Base-by-base conservation (phyloP, 2,329 filamentous ascomycete species). In the Blastomyces parvus region DNA sequence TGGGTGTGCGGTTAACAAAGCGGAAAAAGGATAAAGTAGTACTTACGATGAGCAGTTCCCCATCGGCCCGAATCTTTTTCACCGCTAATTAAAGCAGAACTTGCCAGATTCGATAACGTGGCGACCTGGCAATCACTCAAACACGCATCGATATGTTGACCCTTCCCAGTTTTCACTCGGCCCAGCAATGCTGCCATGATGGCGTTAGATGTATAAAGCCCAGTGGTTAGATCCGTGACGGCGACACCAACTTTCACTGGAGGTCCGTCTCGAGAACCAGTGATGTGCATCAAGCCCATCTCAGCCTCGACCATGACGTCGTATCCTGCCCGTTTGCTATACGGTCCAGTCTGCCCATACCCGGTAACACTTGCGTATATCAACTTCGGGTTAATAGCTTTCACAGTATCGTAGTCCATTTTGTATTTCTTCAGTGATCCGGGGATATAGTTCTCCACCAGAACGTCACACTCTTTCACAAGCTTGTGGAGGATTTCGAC, bases 241-340 rank as follows among this genome's bases (percentile, higher is more conserved):
- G 94, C 94, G 2, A 99, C 94, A 22, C 94, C 94, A 2, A 99
- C 94, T 78, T 99, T 99, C 48, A 97, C 94, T 0, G 94, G 94
- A 1, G 91, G 88, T 0, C 93, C 91, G 70, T 96, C 89, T 63
- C 92, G 84, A 65, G 84, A 84, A 40, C 94, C 94, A 0, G 94
- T 99, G 70, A 99, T 97, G 77, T 99, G 94, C 94, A 99, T 99
- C 63, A 99, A 79, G 0, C 94, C 94, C 78, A 99, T 92, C 74
- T 97, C 94, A 64, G 94, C 94, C 79, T 99, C 94, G 13, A 99
- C 93, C 93, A 99, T 99, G 69, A 99, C 94, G 76, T 99, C 94
- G 81, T 99, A 99, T 4, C 94, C 94, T 3, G 94, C 91, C 17
- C 94, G 84, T 67, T 86, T 84, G 6, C 88, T 86, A 76, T 96